Evolutionary conservation across 192 early-diverging fungal species (phyloP).

Genomic region (Paraglomus occultum): DNA sequence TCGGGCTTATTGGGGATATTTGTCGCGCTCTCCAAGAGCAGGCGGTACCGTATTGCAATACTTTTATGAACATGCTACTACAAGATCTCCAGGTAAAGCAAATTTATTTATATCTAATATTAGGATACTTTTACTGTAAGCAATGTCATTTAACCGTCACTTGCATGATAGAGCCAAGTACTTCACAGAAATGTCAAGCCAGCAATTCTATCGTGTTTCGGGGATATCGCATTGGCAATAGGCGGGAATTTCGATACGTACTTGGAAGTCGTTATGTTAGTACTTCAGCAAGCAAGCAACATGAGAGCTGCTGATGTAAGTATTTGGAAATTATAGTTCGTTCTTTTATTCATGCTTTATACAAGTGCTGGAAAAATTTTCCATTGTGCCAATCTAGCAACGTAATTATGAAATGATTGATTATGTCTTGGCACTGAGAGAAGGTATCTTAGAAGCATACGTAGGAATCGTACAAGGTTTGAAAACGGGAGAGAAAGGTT

Average conservation of each 20-base stretch:
- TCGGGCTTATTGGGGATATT: constrained; percentile 98
- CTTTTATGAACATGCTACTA: constrained; percentile 83
- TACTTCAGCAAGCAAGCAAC: constrained; percentile 80
- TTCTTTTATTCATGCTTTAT: not conserved
- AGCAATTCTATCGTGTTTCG: constrained; percentile 91
- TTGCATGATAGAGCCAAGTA: constrained; percentile 50
- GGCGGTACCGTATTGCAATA: constrained; percentile 77
- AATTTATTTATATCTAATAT: constrained; percentile 2
- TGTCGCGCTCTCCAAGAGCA: constrained; percentile 80
- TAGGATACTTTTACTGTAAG: not conserved
- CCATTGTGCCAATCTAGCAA: constrained; percentile 28
- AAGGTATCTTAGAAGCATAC: constrained; percentile 92
- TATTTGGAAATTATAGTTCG: not conserved
- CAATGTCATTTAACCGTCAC: not conserved
- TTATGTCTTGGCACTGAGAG: constrained; percentile 80
- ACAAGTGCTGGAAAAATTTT: not conserved
- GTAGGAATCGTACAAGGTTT: constrained; percentile 95
- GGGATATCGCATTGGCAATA: constrained; percentile 97
- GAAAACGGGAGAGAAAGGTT: constrained; percentile 71
- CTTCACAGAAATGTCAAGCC: constrained; percentile 90
- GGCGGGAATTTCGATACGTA: constrained; percentile 80
- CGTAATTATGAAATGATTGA: constrained; percentile 80
- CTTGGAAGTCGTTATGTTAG: constrained; percentile 78
- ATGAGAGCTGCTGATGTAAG: constrained; percentile 55
- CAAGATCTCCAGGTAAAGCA: constrained; percentile 64